Base-by-base conservation (phyloP, 352 stramenopile genomes). In the Pythium aphanidermatum region DNA sequence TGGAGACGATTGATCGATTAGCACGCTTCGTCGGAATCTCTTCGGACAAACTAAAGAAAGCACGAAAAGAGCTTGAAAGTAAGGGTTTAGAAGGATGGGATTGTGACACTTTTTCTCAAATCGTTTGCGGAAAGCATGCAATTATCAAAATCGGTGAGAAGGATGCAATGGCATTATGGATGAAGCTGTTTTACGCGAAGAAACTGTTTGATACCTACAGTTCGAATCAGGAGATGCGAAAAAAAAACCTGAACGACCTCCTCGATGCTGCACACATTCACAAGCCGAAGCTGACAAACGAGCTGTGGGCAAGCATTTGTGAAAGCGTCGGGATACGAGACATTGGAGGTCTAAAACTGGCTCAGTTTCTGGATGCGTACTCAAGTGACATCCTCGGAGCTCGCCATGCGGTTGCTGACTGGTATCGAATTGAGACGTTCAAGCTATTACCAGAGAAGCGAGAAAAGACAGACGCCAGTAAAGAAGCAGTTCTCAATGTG, bases 361-460 rank as follows among this genome's bases (percentile, higher is more conserved):
- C 36, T 1, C 35, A 72, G 6, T 79, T 83, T 45, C 36, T 83
- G 7, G 54, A 73, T 34, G 51, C 74, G 4, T 79, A 79, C 41
- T 44, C 62, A 24, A 52, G 60, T 13, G 46, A 61, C 16, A 28
- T 70, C 2, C 46, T 83, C 3, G 70, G 67, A n/a, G 56, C 62
- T 26, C 67, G 70, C 1, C 52, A 74, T 27, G 43, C 70, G 2
- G 37, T 83, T 7, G 67, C 55, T 0, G 70, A 79, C 30, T 83
- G 63, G 55, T 75, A 79, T 46, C 58, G 66, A 16, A 83, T 83
- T 21, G 65, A 83, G 33, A 78, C 70, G 1, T 83, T 79, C 52
- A 76, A 70, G 32, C 35, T 83, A 21, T 38, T 79, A 0, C 70
- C 67, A 5, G 65, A 78, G 24, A 52, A 56, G 6, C 68, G 55